Base-by-base conservation (phyloP, 1,139 yeast species). In the Candida pseudoviswanathii region DNA sequence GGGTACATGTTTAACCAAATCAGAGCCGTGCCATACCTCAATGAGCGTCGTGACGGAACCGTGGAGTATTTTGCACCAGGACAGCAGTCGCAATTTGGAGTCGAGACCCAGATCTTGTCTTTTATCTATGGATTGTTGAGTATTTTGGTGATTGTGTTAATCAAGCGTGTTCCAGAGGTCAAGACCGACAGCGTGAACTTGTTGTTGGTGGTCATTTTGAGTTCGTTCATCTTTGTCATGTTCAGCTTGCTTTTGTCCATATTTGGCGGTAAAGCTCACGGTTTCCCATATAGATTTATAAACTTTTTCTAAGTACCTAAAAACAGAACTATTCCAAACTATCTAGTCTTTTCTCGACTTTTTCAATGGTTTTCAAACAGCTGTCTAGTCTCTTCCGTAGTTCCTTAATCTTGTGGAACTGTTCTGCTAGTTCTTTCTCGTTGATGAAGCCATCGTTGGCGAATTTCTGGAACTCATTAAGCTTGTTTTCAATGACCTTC, bases 1-100 rank as follows among this genome's bases (percentile, higher is more conserved):
- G 99, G 99, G 11, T 89, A 91, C 69, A 94, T 94, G 99, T 94
- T 84, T 78, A 91, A 90, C 66, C 82, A 83, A 59, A 94, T 94
- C 55, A 83, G 98, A 65, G 80, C 80, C 41, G 78, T 85, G 6
- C 96, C 90, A 21, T 87, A 84, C 61, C 75, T 86, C 34, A 84
- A 82, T 52, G 79, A 78, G 43, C 78, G 75, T 47, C 75, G 73
- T 6, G 70, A 79, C 45, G 94, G 92, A 29, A 68, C 68, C 2
- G 75, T 80, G 2, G 77, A 80, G 41, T 91, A 89, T 64, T 82
- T 92, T 60, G 60, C 73, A 7, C 77, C 78, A 5, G 84, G 89
- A 31, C 91, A 88, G 59, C 89, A 86, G 60, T 73, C 72, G 46
- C 99, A 94, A 68, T 80, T 81, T 52, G 97, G 89, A 5, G 80